Evolutionary conservation across 2,329 filamentous ascomycete genomes (phyloP).

Genomic region (Cladosporium oxysporum): DNA sequence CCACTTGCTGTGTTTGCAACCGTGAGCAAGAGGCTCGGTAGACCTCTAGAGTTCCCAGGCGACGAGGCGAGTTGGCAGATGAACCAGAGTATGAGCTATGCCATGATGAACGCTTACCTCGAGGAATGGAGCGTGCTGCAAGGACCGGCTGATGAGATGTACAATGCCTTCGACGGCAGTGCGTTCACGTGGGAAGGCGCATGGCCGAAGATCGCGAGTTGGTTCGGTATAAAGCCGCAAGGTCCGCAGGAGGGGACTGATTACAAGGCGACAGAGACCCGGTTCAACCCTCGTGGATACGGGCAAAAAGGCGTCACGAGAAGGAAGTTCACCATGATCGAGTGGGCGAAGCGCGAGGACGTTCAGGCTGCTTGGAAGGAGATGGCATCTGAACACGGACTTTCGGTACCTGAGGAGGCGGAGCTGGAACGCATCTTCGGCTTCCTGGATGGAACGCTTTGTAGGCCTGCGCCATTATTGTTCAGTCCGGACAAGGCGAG

Average conservation of each 20-base stretch:
- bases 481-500: slow-evolving; percentile 48
- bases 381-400: slow-evolving; percentile 33
- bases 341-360: slow-evolving; percentile 50
- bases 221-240: slow-evolving; percentile 44
- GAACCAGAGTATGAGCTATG: slow-evolving; percentile 44
- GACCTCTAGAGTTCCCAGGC: slow-evolving; percentile 48
- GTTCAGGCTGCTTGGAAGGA: slow-evolving; percentile 51
- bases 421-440: slow-evolving; percentile 52
- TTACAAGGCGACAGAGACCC: slow-evolving; percentile 30
- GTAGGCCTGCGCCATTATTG: slow-evolving; percentile 33
- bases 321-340: slow-evolving; percentile 31
- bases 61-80: slow-evolving; percentile 51
- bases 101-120: slow-evolving; percentile 53
- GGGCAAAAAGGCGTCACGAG: slow-evolving; percentile 32
- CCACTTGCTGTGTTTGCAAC: slow-evolving; percentile 54
- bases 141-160: slow-evolving; percentile 46
- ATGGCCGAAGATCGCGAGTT: slow-evolving; percentile 50
- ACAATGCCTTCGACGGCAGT: slow-evolving; percentile 53
- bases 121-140: slow-evolving; percentile 53
- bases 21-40: slow-evolving; percentile 45
- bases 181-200: slow-evolving; percentile 53
- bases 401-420: slow-evolving; percentile 34
- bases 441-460: slow-evolving; percentile 48
- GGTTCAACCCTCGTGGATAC: slow-evolving; percentile 32
- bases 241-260: slow-evolving; percentile 31